Evolutionary conservation across 768 basidiomycete species (phyloP), one percentile per base, ranked within the genome.

Genomic region (Podaxis sp.): DNA sequence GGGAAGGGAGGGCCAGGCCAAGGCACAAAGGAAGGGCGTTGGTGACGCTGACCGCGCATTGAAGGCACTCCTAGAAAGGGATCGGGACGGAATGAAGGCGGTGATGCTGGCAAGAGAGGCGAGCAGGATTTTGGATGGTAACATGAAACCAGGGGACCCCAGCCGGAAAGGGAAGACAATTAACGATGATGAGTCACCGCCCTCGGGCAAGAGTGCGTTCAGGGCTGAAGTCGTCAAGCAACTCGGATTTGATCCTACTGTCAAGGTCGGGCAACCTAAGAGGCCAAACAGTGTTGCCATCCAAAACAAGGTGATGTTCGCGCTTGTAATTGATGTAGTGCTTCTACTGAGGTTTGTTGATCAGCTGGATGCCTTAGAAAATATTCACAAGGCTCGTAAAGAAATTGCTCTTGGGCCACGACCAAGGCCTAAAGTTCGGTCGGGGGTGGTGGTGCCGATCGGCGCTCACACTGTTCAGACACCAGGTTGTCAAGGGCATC

Each of bases 1-100:
- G 40, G 93, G 93, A 0, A 79, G 94, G 16, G 89, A 89, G 57
- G 88, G 88, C 1, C 90, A 93, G 66, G 89, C 89, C 18, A 89
- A 81, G 67, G 85, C 89, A 4, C 85, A 85, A 64, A 82, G 93
- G 48, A 81, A 80, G 68, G 80, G 79, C 16, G 80, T 78, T 7
- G 79, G 80, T 60, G 83, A 88, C 51, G 78, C 82, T 1, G 93
- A 95, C 58, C 75, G 72, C 42, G 77, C 80, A 21, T 71, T 95
- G 65, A 79, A 86, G 70, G 70, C 71, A 40, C 71, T 94, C 42
- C 68, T 93, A 62, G 77, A 82, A 64, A 74, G 82, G 50, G 90
- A 91, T 66, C 84, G 79, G 68, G 82, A 87, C 27, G 89, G 89
- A 6, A 88, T 85, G 82, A 82, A 73, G 64, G 80, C 79, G 14